These are phyloP conservation scores for Ogataea corticis DNA, from an alignment of 805 yeast species.

Conservation along the genomic window DNA sequence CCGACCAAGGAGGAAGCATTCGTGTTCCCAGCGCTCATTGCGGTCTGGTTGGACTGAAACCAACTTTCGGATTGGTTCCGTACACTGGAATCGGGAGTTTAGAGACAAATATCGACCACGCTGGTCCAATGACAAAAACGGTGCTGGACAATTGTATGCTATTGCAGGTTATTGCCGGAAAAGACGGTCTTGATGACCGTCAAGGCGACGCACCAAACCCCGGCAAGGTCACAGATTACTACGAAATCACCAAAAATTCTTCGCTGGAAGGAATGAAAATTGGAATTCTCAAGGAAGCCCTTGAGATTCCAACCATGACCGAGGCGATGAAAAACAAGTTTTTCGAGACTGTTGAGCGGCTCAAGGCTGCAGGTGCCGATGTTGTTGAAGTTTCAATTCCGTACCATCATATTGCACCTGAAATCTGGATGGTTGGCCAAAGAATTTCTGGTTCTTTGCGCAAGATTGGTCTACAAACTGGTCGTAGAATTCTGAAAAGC, in stretches of 20 bases:
- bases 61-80: conserved; percentile 46
- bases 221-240: conserved; percentile 27
- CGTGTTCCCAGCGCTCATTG: conserved; percentile 45
- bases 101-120: conserved; percentile 38
- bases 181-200: conserved; percentile 38
- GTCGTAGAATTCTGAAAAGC: conserved; percentile 25
- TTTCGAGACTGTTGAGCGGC: conserved; percentile 31
- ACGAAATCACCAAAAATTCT: conserved; percentile 15
- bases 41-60: conserved; percentile 43
- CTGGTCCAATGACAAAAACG: conserved; percentile 41
- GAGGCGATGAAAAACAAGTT: conserved; percentile 30
- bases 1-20: conserved; percentile 48
- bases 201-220: conserved; percentile 17
- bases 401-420: conserved; percentile 38
- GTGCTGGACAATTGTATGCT: conserved; percentile 36
- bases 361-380: conserved; percentile 34
- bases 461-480: conserved; percentile 20
- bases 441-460: conserved; percentile 26
- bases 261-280: conserved; percentile 33
- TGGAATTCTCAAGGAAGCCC: conserved; percentile 37
- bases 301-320: conserved; percentile 36
- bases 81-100: conserved; percentile 39
- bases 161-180: conserved; percentile 38
- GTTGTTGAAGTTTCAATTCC: conserved; percentile 39
- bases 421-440: conserved; percentile 38